Evolutionary conservation across 352 stramenopile genomes (phyloP).

Genomic region (Globisporangium uncinulatum): DNA sequence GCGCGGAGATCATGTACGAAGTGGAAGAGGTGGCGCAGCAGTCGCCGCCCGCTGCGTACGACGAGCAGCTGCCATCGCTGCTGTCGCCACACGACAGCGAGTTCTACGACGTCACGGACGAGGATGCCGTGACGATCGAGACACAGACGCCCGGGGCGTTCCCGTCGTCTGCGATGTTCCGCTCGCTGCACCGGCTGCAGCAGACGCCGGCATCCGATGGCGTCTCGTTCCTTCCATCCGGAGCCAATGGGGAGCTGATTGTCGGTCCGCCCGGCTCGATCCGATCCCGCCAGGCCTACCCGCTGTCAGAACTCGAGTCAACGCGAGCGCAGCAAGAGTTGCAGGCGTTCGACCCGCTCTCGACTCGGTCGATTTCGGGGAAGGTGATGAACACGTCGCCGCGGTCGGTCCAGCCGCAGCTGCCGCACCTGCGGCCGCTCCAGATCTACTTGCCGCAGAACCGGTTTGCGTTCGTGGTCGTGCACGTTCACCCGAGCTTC

Average conservation of each 20-base stretch:
- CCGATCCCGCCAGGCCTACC: conserved; percentile 38
- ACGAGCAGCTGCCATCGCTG: conserved; percentile 14
- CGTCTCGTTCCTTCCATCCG: conserved; percentile 10
- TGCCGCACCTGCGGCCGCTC: conserved; percentile 34
- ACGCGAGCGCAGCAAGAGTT: conserved; percentile 50
- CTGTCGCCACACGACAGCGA: conserved; percentile 30
- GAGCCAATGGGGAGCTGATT: conserved; percentile 8
- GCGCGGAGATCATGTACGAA: conserved; percentile 24
- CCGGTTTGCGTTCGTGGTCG: conserved; percentile 72
- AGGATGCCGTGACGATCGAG: conserved; percentile 28
- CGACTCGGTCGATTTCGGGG: conserved; percentile 46
- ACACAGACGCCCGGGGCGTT: conserved; percentile 33
- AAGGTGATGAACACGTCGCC: conserved; percentile 30
- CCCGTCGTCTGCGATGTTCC: conserved; percentile 43
- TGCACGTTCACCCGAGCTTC: conserved; percentile 52
- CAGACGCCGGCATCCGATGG: conserved; percentile 48
- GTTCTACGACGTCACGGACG: conserved; percentile 36
- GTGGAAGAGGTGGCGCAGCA: conserved; percentile 17
- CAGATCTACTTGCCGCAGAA: conserved; percentile 86
- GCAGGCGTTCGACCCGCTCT: conserved; percentile 53
- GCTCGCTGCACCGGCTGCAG: conserved; percentile 62
- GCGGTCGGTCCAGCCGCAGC: conserved; percentile 32
- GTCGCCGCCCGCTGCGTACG: conserved; percentile 20
- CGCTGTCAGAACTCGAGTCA: conserved; percentile 44
- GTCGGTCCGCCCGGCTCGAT: conserved; percentile 28